phyloP scores from a whole-genome alignment of 2,329 filamentous ascomycete species.

The Paraphoma sp. region DNA sequence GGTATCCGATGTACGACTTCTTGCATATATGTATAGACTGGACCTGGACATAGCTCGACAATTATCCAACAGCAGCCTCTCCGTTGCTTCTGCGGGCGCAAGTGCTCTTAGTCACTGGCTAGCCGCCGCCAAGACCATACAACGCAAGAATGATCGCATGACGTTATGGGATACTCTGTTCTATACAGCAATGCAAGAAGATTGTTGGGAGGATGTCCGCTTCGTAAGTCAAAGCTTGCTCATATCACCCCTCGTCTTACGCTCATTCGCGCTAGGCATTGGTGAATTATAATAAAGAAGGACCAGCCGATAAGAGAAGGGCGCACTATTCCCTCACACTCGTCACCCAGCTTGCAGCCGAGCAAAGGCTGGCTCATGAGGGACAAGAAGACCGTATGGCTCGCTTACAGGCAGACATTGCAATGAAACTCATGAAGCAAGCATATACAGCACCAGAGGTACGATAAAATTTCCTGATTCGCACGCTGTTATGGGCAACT shows the following conservation, averaged over 20 bases:
- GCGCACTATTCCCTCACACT: slow-evolving; percentile 37
- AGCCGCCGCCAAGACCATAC: slow-evolving; percentile 32
- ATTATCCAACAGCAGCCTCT: background rate
- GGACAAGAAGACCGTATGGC: slow-evolving; percentile 24
- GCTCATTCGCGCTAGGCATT: slow-evolving; percentile 34
- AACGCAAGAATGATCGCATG: slow-evolving; percentile 27
- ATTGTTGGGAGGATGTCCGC: slow-evolving; percentile 45
- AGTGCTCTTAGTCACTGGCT: slow-evolving; percentile 35
- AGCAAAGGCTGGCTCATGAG: slow-evolving; percentile 22
- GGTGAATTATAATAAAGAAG: slow-evolving; percentile 37
- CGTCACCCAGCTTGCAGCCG: slow-evolving; percentile 34
- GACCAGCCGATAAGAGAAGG: slow-evolving; percentile 26
- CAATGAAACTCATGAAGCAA: slow-evolving; percentile 32
- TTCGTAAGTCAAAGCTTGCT: slow-evolving; percentile 24
- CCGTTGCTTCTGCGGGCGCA: slow-evolving; percentile 20
- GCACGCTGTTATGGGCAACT: slow-evolving; percentile 3
- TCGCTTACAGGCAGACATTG: slow-evolving; percentile 26
- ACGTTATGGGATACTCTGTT: slow-evolving; percentile 38
- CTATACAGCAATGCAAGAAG: slow-evolving; percentile 32
- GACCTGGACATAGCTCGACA: slow-evolving; percentile 26
- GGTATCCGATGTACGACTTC: slow-evolving; percentile 32
- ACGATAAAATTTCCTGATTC: background rate
- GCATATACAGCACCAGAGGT: slow-evolving; percentile 36
- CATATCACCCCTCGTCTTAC: background rate
- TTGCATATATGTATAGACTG: slow-evolving; percentile 36